Percentiles rank a stretch among this genome's conserved stretches.
These are phyloP conservation scores for Eucalyptus sideroxylon DNA, from an alignment of 345 rosid species.

Conservation along the genomic window DNA sequence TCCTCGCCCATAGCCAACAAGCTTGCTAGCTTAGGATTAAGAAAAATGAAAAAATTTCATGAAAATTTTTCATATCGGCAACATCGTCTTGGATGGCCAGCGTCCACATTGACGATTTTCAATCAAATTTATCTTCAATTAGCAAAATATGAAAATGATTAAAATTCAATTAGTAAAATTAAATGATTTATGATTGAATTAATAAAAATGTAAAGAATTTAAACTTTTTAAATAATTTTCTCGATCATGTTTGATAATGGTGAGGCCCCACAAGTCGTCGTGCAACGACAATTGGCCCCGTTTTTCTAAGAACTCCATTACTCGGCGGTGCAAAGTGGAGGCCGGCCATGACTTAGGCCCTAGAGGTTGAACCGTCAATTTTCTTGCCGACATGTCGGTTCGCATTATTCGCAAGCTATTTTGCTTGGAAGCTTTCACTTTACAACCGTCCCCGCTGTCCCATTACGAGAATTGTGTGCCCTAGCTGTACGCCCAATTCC, in stretches of 20 bases:
- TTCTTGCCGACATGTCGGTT: background rate
- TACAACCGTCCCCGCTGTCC: background rate
- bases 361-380: background rate
- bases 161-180: too few relatives aligned
- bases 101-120: rapidly evolving
- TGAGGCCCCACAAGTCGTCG: background rate
- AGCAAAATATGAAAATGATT: too few relatives aligned
- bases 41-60: too few relatives aligned
- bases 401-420: background rate
- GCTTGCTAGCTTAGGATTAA: too few relatives aligned
- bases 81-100: rapidly evolving
- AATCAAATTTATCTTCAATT: too few relatives aligned
- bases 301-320: background rate
- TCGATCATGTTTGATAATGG: background rate
- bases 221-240: too few relatives aligned
- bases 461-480: background rate
- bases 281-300: background rate
- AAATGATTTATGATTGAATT: background rate
- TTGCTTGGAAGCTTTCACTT: background rate
- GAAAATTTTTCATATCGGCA: too few relatives aligned
- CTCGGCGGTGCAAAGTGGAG: background rate
- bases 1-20: too few relatives aligned
- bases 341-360: background rate
- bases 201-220: too few relatives aligned
- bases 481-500: background rate